Conservation (phyloP, 2,329 filamentous ascomycete species). For the Ramularia collo-cygni region DNA sequence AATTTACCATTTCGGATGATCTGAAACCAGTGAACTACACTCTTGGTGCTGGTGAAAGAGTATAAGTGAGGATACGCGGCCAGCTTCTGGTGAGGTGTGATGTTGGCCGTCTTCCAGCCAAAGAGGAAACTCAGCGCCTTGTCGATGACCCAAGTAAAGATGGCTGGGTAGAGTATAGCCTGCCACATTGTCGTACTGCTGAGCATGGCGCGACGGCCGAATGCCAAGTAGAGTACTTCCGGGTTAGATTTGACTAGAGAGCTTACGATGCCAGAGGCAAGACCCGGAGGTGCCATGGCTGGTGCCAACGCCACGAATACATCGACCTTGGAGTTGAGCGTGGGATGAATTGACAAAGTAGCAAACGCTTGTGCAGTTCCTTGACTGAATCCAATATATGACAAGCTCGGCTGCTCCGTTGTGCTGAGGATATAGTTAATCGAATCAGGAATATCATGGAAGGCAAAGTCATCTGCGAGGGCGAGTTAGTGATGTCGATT, state of each 20-base stretch:
- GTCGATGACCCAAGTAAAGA: constrained; percentile 86
- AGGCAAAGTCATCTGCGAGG: constrained; percentile 57
- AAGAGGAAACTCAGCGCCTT: constrained; percentile 76
- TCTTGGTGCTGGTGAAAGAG: constrained; percentile 94
- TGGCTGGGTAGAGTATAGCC: constrained; percentile 85
- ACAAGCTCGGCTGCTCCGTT: constrained; percentile 75
- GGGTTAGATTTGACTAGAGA: constrained; percentile 90
- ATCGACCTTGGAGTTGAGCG: constrained; percentile 85
- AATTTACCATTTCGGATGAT: constrained; percentile 95
- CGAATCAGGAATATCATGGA: constrained; percentile 92
- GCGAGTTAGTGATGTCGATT: no score
- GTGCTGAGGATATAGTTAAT: constrained; percentile 85
- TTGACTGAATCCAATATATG: constrained; percentile 95
- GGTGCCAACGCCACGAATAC: constrained; percentile 94
- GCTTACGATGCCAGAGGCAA: constrained; percentile 86
- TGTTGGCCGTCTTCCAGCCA: constrained; percentile 81
- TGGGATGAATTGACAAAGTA: constrained; percentile 82
- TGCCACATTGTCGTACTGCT: constrained; percentile 97
- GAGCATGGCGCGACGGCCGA: constrained; percentile 84
- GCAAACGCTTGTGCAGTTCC: constrained; percentile 96
- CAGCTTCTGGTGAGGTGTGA: constrained; percentile 78
- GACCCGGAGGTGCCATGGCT: constrained; percentile 88
- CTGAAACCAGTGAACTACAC: constrained; percentile 98
- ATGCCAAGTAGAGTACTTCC: constrained; percentile 84
- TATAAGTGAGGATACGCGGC: constrained; percentile 94